These are phyloP conservation scores for Aspergillus sp. DNA, from an alignment of 2,329 filamentous ascomycete genomes.

Conservation along the genomic window DNA sequence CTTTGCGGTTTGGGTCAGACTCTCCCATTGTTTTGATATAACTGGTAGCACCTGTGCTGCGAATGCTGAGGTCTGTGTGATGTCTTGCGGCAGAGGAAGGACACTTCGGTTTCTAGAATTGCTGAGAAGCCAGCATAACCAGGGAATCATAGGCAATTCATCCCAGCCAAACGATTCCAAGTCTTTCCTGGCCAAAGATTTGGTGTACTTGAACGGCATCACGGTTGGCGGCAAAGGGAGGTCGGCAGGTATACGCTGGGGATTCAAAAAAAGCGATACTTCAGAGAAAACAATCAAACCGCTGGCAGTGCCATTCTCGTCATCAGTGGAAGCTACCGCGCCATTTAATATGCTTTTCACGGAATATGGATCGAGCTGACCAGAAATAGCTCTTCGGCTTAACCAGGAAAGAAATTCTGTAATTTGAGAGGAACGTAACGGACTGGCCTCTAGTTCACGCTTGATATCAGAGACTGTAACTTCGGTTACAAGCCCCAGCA, in stretches of 20 bases:
- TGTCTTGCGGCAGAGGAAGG: conserved; percentile 62
- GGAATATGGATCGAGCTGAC: conserved; percentile 69
- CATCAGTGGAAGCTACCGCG: conserved; percentile 58
- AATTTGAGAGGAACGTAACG: conserved; percentile 75
- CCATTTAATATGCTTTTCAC: conserved; percentile 73
- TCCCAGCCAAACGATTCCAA: conserved; percentile 83
- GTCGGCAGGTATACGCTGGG: conserved; percentile 75
- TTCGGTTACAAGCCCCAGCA: conserved; percentile 82
- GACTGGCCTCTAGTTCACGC: conserved; percentile 76
- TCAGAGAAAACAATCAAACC: conserved; percentile 74
- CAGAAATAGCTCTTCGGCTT: conserved; percentile 67
- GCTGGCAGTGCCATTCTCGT: conserved; percentile 59
- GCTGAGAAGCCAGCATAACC: conserved; percentile 79
- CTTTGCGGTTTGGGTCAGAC: conserved; percentile 66
- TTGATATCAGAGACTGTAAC: conserved; percentile 86
- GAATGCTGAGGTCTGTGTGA: conserved; percentile 72
- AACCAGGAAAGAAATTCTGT: conserved; percentile 83
- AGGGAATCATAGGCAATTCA: conserved; percentile 78
- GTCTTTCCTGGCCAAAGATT: conserved; percentile 63
- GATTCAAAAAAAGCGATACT: conserved; percentile 72
- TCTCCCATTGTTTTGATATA: conserved; percentile 87
- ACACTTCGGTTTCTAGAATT: conserved; percentile 58
- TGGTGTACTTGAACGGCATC: conserved; percentile 81
- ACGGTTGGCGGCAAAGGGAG: conserved; percentile 79
- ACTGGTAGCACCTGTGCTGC: conserved; percentile 74